Evolutionary conservation across 257 asterid species (phyloP).

Genomic region (Scutellaria barbata): DNA sequence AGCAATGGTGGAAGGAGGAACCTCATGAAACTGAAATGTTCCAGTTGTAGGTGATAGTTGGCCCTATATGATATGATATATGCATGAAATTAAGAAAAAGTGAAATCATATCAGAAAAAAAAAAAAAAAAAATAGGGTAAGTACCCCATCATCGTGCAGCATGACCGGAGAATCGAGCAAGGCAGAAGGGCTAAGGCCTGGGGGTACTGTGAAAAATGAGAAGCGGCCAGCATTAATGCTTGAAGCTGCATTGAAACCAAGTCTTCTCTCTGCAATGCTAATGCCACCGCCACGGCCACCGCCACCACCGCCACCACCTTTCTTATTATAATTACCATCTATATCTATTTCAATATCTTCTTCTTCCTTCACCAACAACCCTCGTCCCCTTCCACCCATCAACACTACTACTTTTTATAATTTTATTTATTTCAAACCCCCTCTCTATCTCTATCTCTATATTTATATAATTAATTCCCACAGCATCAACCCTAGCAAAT

Average conservation of each 20-base stretch:
- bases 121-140: too few species aligned
- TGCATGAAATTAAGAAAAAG: too few species aligned
- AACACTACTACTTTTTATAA: too few species aligned
- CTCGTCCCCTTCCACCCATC: too few species aligned
- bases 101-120: too few species aligned
- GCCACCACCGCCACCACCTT: too few species aligned
- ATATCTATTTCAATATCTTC: neutral
- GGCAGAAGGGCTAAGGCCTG: slow-evolving; percentile 74
- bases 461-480: slow-evolving; percentile 32
- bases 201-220: slow-evolving; percentile 58
- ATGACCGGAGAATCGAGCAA: slow-evolving; percentile 72
- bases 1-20: too few species aligned
- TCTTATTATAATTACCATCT: neutral
- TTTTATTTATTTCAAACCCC: too few species aligned
- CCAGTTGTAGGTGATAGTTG: slow-evolving; percentile 79
- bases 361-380: slow-evolving; percentile 19
- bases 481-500: slow-evolving; percentile 62
- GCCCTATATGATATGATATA: slow-evolving; percentile 34
- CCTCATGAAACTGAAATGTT: slow-evolving; percentile 49
- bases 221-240: slow-evolving; percentile 33
- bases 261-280: slow-evolving; percentile 71
- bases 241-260: slow-evolving; percentile 62
- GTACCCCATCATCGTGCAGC: too few species aligned
- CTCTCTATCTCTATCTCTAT: too few species aligned
- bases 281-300: too few species aligned